A percentile compares a stretch with the other conserved stretches of the same genome.
phyloP scores from a whole-genome alignment of 2,329 filamentous ascomycete genomes.

The Arthrinium puccinioides region DNA sequence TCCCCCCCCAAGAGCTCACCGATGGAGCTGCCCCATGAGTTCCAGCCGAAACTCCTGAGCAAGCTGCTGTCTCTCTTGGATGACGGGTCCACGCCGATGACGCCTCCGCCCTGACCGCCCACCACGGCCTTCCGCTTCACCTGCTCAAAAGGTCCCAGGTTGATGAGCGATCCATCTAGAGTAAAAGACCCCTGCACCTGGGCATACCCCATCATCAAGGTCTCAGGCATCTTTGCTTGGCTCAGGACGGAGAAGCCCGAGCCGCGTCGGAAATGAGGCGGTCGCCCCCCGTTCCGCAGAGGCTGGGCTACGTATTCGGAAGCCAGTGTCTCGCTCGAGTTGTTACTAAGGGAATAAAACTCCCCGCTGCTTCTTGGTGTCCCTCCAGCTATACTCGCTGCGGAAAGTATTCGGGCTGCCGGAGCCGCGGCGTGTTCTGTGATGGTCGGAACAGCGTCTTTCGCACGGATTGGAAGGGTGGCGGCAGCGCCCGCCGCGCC shows the following conservation, averaged over 20 bases:
- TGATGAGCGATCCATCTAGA: slow-evolving; percentile 84
- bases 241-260: slow-evolving; percentile 34
- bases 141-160: slow-evolving; percentile 84
- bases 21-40: slow-evolving; percentile 78
- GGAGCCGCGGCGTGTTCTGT: slow-evolving; percentile 52
- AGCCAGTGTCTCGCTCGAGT: slow-evolving; percentile 85
- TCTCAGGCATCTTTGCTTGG: slow-evolving; percentile 55
- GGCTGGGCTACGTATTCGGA: slow-evolving; percentile 73
- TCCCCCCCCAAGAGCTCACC: slow-evolving; percentile 84
- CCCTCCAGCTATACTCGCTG: slow-evolving; percentile 64
- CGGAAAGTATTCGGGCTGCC: slow-evolving; percentile 65
- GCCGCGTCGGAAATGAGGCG: slow-evolving; percentile 38
- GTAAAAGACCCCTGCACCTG: slow-evolving; percentile 90
- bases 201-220: slow-evolving; percentile 95
- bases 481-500: slow-evolving; percentile 29
- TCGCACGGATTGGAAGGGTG: slow-evolving; percentile 30
- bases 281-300: slow-evolving; percentile 25
- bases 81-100: slow-evolving; percentile 73
- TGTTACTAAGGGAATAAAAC: slow-evolving; percentile 91
- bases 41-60: slow-evolving; percentile 80
- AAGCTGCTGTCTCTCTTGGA: slow-evolving; percentile 70
- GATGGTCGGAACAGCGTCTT: slow-evolving; percentile 39
- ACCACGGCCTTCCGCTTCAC: slow-evolving; percentile 92
- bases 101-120: slow-evolving; percentile 78
- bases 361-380: slow-evolving; percentile 90